These are phyloP conservation scores for Ustilago esculenta DNA, from an alignment of 1,284 basidiomycete genomes.

Conservation along the genomic window DNA sequence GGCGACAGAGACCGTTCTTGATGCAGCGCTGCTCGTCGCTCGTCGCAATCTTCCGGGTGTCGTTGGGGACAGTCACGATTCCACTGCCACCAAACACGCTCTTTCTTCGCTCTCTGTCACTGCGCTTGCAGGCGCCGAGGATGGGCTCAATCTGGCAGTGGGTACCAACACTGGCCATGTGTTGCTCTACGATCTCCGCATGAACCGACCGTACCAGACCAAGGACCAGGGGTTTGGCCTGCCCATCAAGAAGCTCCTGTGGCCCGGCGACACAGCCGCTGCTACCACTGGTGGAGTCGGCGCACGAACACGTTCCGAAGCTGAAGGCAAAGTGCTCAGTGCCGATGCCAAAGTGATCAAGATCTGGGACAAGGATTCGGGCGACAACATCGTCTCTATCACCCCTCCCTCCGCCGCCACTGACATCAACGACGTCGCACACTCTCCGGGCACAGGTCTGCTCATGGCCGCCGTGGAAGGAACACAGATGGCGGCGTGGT, in stretches of 20 bases:
- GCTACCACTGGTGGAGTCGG: constrained; percentile 70
- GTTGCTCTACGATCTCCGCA: constrained; percentile 91
- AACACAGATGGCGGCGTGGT: constrained; percentile 69
- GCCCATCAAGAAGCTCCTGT: constrained; percentile 84
- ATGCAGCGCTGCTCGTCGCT: constrained; percentile 65
- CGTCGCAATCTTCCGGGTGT: constrained; percentile 65
- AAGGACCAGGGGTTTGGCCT: constrained; percentile 99
- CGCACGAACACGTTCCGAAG: constrained; percentile 74
- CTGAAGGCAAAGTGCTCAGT: constrained; percentile 59
- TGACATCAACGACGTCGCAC: constrained; percentile 70
- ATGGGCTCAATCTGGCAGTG: constrained; percentile 91
- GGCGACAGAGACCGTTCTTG: constrained; percentile 71
- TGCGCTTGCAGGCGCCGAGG: constrained; percentile 76
- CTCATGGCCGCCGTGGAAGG: constrained; percentile 64
- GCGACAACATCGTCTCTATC: constrained; percentile 88
- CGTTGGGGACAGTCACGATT: constrained; percentile 40
- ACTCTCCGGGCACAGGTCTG: constrained; percentile 63
- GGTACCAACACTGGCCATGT: constrained; percentile 95
- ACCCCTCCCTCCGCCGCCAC: constrained; percentile 88
- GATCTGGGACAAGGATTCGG: constrained; percentile 75
- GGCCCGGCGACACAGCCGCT: constrained; percentile 80
- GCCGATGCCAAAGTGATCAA: constrained; percentile 66
- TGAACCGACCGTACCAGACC: constrained; percentile 80
- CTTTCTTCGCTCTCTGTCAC: constrained; percentile 76
- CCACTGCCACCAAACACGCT: constrained; percentile 62